phyloP scores from a whole-genome alignment of 1,284 basidiomycete genomes.

The Gomphus sp. region DNA sequence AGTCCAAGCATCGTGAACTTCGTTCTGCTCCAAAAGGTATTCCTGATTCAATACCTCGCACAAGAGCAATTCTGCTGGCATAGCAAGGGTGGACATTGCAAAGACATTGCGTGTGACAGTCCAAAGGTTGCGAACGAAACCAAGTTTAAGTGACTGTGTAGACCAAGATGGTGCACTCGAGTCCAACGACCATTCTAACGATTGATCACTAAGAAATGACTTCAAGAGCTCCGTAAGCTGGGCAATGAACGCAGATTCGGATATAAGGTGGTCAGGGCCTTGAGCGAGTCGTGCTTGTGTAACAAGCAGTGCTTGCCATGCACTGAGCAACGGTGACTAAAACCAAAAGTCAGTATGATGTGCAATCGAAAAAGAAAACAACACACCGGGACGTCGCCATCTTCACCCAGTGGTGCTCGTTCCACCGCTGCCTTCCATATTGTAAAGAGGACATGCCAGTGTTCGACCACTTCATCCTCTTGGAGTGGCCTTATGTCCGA shows the following conservation, averaged over 20 bases:
- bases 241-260: slow-evolving; percentile 23
- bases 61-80: slow-evolving; percentile 37
- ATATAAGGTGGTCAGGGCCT: slow-evolving; percentile 25
- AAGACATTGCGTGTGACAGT: slow-evolving; percentile 31
- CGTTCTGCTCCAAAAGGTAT: slow-evolving; percentile 28
- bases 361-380: neutral
- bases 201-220: slow-evolving; percentile 17
- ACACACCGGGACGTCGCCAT: slow-evolving; percentile 33
- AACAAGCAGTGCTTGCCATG: slow-evolving; percentile 49
- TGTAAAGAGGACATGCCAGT: slow-evolving; percentile 39
- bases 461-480: slow-evolving; percentile 42
- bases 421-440: slow-evolving; percentile 46
- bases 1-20: slow-evolving; percentile 34
- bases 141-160: slow-evolving; percentile 38
- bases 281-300: slow-evolving; percentile 34
- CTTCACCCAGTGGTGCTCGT: slow-evolving; percentile 31
- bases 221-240: slow-evolving; percentile 16
- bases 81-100: slow-evolving; percentile 29
- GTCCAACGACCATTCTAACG: slow-evolving; percentile 6
- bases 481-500: slow-evolving; percentile 46
- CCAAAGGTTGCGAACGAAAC: slow-evolving; percentile 49
- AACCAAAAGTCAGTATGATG: too few species aligned
- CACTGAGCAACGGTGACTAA: neutral
- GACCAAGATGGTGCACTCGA: neutral
- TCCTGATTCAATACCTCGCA: slow-evolving; percentile 33